phyloP scores from a whole-genome alignment of 768 basidiomycete genomes.

The Termitomyces sp. region DNA sequence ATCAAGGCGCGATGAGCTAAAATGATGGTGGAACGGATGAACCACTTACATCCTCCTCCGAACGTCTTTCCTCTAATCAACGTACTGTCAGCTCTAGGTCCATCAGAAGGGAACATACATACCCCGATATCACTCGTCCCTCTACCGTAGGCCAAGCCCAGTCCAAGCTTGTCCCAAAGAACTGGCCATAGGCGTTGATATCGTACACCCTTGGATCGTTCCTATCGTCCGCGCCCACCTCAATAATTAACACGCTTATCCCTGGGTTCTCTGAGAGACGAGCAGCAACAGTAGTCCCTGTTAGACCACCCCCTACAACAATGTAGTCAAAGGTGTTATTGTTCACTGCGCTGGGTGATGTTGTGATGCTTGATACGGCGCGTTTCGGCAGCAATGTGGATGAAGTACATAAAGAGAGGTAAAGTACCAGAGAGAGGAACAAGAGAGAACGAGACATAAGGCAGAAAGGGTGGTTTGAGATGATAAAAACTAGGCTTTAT shows the following conservation, averaged over 20 bases:
- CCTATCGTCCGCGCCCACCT: constrained; percentile 47
- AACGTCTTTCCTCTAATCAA: constrained; percentile 42
- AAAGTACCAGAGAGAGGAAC: background rate
- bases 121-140: constrained; percentile 38
- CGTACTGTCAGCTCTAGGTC: background rate
- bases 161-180: constrained; percentile 41
- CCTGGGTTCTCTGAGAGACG: constrained; percentile 43
- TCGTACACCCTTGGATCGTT: constrained; percentile 42
- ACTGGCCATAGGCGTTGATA: constrained; percentile 39
- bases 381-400: constrained; percentile 23
- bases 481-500: background rate
- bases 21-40: background rate
- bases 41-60: constrained; percentile 35
- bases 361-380: constrained; percentile 29
- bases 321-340: constrained; percentile 41
- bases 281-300: constrained; percentile 47
- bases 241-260: constrained; percentile 44
- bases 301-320: constrained; percentile 43
- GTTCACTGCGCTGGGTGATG: constrained; percentile 26
- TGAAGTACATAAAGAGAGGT: background rate
- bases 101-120: constrained; percentile 8
- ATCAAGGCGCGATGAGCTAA: background rate
- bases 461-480: background rate
- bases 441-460: background rate
- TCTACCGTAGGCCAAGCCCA: constrained; percentile 47